Conservation (phyloP, 1,139 yeast species). For the Saccharomyces pastorianus region DNA sequence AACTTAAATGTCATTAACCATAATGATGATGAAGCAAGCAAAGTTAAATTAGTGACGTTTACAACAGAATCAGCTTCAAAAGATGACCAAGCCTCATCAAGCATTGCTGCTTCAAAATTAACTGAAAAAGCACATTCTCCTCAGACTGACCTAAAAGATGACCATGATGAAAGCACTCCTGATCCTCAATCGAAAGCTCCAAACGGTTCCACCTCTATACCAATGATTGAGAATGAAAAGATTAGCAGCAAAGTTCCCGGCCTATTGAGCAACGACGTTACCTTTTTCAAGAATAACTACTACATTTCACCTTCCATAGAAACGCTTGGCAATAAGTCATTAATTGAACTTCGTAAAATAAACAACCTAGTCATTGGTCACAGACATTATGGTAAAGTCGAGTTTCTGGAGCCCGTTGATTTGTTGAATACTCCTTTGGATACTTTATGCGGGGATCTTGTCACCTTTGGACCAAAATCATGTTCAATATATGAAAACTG, state of each 20-base stretch:
- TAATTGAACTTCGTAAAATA: conserved; percentile 56
- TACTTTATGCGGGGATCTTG: conserved; percentile 55
- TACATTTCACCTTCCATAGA: conserved; percentile 75
- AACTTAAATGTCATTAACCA: conserved; percentile 7
- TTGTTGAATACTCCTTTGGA: conserved; percentile 55
- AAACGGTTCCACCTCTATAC: background rate
- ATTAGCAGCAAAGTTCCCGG: conserved; percentile 10
- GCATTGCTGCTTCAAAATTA: background rate
- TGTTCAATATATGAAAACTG: conserved; percentile 71
- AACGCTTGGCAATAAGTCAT: conserved; percentile 50
- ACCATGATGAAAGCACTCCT: background rate
- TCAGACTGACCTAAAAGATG: background rate
- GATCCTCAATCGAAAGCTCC: background rate
- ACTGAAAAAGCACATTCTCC: background rate
- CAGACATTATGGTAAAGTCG: conserved; percentile 64
- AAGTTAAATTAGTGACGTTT: background rate
- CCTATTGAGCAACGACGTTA: conserved; percentile 28
- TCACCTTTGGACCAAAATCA: conserved; percentile 51
- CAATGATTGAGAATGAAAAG: conserved; percentile 10
- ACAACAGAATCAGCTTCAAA: background rate
- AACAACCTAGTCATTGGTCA: conserved; percentile 68
- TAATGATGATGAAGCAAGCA: background rate
- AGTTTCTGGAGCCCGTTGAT: conserved; percentile 75
- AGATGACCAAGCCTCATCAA: background rate
- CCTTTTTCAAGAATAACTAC: conserved; percentile 60